Evolutionary conservation across 1,284 basidiomycete species (phyloP), one percentile per base, ranked within the genome.

Genomic region (Stygiomarasmius scandens): DNA sequence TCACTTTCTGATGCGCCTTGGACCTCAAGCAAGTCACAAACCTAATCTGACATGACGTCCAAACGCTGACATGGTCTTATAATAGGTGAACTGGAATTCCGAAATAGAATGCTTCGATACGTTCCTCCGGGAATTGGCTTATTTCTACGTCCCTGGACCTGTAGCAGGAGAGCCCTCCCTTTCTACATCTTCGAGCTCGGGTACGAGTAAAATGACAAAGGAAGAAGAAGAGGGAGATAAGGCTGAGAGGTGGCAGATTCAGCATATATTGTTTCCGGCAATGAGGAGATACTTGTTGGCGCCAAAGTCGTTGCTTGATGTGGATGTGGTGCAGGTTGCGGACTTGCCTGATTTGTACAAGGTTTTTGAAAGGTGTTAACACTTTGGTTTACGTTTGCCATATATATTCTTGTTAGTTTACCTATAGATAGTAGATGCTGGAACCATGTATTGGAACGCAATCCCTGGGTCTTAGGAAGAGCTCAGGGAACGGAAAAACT

Each of bases 121-220:
- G 0, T 89, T 99, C 67, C 77, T 97, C 22, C 86, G 88, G 27
- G 96, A 99, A 73, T 77, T 99, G 1, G 95, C 94, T 0, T 92
- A 86, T 69, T 98, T 96, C 74, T 95, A 96, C 71, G 82, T 87
- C 0, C 92, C 94, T 0, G 79, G 84, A 38, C 80, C 81, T 1
- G 65, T 78, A 2, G 59, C 61, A 8, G 64, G 67, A 6, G 59
- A 65, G 9, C 54, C 66, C 29, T 56, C 64, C 16, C 38, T 41
- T 12, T n/a, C 38, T 41, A 16, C 38, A 16, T 41, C 38, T 6
- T 41, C 38, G 11, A 4, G 8, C 16, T 41, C 38, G 14, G 16
- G 5, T 5, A 4, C 6, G n/a, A 41, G 5, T 64, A 16, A 52
- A 62, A 3, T 36, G 3, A 16, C 19, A 67, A 11, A 74, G 12